Base-by-base conservation (phyloP, 306 rosid species). In the Herpetospermum pedunculosum region DNA sequence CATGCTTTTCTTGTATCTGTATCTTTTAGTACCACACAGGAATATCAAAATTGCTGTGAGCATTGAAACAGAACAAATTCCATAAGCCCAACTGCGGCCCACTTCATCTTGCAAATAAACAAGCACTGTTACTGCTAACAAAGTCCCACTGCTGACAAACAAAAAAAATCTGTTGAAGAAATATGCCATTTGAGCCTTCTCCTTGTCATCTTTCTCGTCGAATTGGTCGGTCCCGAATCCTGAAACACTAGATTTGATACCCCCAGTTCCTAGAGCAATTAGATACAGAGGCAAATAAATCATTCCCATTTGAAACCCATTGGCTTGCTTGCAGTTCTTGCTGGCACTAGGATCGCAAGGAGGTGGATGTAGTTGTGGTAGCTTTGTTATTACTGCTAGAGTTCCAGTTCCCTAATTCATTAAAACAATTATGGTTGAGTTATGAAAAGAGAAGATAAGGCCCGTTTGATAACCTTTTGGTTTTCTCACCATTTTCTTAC, bases 201-300 rank as follows among this genome's bases (percentile, higher is more conserved):
- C 98, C 76, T 83, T 88, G 78, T 86, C 96, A 80, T 90, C 92
- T 74, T 86, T 90, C 63, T 89, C 96, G 11, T 93, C 96, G 37
- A 93, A 93, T 60, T 93, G 97, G 72, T 93, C 98, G 0, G 90
- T 84, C 11, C 98, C 98, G 58, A 93, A 93, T 19, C 98, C 98
- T 2, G 97, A 93, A 47, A 91, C 85, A 70, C 98, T 93, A n/a
- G 98, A 93, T 73, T 93, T 93, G 7, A 91, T 80, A 62, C 98
- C 98, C 5, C 98, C 97, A 0, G 89, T 91, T 52, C 97, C 98
- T 28, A 93, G 81, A 26, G 96, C 96, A 73, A 89, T 83, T 21
- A 89, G 81, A 73, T 86, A 93, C 28, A 93, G 77, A 37, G 92
- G 90, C 58, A 86, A 6, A 88, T 85, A 91, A 8, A 93, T 71